Evolutionary conservation across 192 early-diverging fungal species (phyloP).

Genomic region (Entrophospora sp.): DNA sequence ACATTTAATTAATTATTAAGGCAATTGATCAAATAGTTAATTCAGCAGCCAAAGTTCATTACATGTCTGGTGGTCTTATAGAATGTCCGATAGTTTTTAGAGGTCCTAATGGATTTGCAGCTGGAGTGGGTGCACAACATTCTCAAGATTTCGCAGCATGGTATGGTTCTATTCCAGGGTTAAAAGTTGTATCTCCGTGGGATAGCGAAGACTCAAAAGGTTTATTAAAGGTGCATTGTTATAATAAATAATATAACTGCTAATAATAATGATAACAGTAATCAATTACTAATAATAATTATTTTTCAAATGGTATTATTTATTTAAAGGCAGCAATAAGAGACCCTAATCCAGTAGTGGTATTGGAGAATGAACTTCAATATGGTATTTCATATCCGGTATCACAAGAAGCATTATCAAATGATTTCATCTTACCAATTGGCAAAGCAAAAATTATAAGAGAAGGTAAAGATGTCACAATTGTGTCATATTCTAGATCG

Average conservation of each 20-base stretch:
- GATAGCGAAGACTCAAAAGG: conserved; percentile 96
- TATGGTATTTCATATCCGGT: conserved; percentile 87
- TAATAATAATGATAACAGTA: too few relatives aligned
- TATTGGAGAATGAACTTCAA: conserved; percentile 97
- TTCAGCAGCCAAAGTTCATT: conserved; percentile 96
- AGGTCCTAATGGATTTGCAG: conserved; percentile 96
- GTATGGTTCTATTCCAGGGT: conserved; percentile 94
- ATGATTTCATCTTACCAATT: conserved; percentile 82
- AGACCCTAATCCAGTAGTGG: conserved; percentile 95
- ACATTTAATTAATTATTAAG: conserved; percentile 32
- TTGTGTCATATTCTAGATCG: conserved; percentile 88
- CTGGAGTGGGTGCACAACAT: conserved; percentile 97
- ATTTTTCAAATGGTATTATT: too few relatives aligned
- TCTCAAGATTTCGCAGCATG: conserved; percentile 98
- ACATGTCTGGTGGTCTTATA: conserved; percentile 91
- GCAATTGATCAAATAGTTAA: conserved; percentile 99
- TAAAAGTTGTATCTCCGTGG: conserved; percentile 96
- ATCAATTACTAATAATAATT: too few relatives aligned
- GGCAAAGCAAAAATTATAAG: conserved; percentile 82
- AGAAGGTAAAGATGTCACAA: conserved; percentile 78
- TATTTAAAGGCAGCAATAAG: conserved; percentile 74
- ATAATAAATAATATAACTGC: too few relatives aligned
- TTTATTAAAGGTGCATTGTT: conserved; percentile 85
- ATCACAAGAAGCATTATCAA: conserved; percentile 54
- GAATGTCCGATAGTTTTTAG: conserved; percentile 94